These are phyloP conservation scores for Podospora australis DNA, from an alignment of 495 filamentous ascomycete genomes.

Conservation along the genomic window DNA sequence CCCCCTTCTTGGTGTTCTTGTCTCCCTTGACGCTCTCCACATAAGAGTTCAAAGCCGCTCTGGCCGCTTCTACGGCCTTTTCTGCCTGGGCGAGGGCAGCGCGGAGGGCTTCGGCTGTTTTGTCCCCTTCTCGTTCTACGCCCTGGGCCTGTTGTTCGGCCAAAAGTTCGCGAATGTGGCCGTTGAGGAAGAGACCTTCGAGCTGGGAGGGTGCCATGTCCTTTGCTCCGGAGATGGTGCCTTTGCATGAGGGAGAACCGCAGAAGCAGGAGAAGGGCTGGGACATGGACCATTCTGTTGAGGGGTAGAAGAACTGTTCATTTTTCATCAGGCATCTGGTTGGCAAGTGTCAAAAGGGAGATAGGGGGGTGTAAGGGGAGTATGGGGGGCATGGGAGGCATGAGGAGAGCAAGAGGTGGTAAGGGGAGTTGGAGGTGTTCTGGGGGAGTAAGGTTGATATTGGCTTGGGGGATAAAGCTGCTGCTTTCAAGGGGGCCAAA, in stretches of 20 bases:
- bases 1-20: not conserved
- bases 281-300: constrained; percentile 69
- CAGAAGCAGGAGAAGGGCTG: constrained; percentile 66
- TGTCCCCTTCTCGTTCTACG: constrained; percentile 17
- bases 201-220: constrained; percentile 44
- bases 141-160: constrained; percentile 19
- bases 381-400: no score
- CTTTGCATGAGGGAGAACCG: constrained; percentile 43
- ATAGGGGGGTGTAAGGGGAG: constrained; percentile 1
- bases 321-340: not conserved
- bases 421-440: no score
- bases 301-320: constrained; percentile 66
- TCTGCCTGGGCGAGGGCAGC: constrained; percentile 34
- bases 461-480: no score
- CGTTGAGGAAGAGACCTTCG: constrained; percentile 47
- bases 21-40: constrained; percentile 8
- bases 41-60: constrained; percentile 30
- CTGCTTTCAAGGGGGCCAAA: no score
- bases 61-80: constrained; percentile 32
- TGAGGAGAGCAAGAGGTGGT: no score
- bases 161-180: constrained; percentile 47
- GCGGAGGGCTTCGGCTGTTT: constrained; percentile 24
- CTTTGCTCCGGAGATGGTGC: constrained; percentile 47
- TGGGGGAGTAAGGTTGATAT: no score
- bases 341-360: not conserved